Base-by-base conservation (phyloP, 179 eudicot species). In the Beta lomatogona region DNA sequence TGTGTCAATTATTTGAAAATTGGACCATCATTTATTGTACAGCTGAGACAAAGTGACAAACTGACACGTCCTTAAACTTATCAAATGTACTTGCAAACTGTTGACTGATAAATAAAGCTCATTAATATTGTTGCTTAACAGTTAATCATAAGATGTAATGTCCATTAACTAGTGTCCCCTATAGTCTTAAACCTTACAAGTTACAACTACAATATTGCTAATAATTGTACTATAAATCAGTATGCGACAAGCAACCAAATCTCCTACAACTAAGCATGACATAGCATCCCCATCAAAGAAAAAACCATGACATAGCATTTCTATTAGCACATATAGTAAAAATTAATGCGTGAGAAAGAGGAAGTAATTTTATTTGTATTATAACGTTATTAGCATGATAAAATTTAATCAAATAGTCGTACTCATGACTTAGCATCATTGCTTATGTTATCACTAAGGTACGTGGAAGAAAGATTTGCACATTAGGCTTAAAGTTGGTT, bases 101-200 rank as follows among this genome's bases (percentile, higher is more conserved):
- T 71, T 71, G 75, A 50, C 58, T n/a, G 41, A 36, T 3, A 48
- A n/a, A 18, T 16, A 12, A 71, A 71, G 3, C 75, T 71, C 58
- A 71, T 71, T n/a, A 71, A n/a, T 9, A 50, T 45, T 70, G 74
- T 70, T 70, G 74, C 74, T 70, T 46, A 70, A 70, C n/a, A 52
- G 44, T 12, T 72, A 12, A 72, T 28, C 45, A 54, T 12, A 73
- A 52, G 59, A 72, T 72, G 59, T 72, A 11, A 72, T 50, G 6
- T 71, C 15, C 57, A 50, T 41, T 68, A 44, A 68, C 15, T 67
- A 69, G 19, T 69, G 48, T 53, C 60, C n/a, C 41, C 41, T 3
- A 25, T 36, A 36, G 41, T 36, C 41, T 36, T 0, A 52, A 52
- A 22, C 18, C 60, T 25, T 73, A 73, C 45, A 73, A 73, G 76